A percentile compares a stretch with the other conserved stretches of the same genome.
phyloP scores from a whole-genome alignment of 352 stramenopile species.

The Plasmopara muralis region DNA sequence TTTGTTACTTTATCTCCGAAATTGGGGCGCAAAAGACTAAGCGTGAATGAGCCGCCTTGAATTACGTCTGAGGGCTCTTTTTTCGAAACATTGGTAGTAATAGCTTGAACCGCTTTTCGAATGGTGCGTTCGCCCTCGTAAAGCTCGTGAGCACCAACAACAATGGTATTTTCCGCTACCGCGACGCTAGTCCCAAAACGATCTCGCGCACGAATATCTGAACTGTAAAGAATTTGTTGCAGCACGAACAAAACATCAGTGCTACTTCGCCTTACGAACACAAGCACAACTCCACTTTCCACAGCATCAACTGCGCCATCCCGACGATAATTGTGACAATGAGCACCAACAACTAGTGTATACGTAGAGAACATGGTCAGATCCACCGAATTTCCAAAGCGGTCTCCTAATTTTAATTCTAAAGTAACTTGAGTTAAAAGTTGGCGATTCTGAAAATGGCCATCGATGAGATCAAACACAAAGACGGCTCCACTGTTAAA shows the following conservation, averaged over 20 bases:
- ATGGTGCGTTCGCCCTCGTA: slow-evolving; percentile 53
- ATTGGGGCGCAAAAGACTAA: slow-evolving; percentile 37
- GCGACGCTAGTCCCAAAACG: slow-evolving; percentile 69
- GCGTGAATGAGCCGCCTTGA: slow-evolving; percentile 37
- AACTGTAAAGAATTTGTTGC: slow-evolving; percentile 62
- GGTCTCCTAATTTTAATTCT: slow-evolving; percentile 44
- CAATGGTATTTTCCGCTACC: slow-evolving; percentile 57
- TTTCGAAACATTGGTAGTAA: slow-evolving; percentile 34
- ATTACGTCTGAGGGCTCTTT: slow-evolving; percentile 13
- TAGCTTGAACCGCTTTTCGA: slow-evolving; percentile 61
- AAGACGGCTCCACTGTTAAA: slow-evolving; percentile 54
- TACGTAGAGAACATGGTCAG: slow-evolving; percentile 68
- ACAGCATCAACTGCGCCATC: slow-evolving; percentile 16
- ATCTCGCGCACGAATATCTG: slow-evolving; percentile 53
- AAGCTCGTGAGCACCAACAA: slow-evolving; percentile 62
- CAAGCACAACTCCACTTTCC: slow-evolving; percentile 43
- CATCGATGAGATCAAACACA: slow-evolving; percentile 59
- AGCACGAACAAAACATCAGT: slow-evolving; percentile 63
- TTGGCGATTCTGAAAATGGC: slow-evolving; percentile 56
- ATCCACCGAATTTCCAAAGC: slow-evolving; percentile 61
- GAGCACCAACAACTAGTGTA: slow-evolving; percentile 61
- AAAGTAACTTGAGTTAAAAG: slow-evolving; percentile 43
- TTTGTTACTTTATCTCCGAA: slow-evolving; percentile 11
- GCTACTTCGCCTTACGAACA: slow-evolving; percentile 44
- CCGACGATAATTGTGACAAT: slow-evolving; percentile 32